Evolutionary conservation across 768 basidiomycete species (phyloP), one percentile per base, ranked within the genome.

Genomic region (Hysterangium stoloniferum): DNA sequence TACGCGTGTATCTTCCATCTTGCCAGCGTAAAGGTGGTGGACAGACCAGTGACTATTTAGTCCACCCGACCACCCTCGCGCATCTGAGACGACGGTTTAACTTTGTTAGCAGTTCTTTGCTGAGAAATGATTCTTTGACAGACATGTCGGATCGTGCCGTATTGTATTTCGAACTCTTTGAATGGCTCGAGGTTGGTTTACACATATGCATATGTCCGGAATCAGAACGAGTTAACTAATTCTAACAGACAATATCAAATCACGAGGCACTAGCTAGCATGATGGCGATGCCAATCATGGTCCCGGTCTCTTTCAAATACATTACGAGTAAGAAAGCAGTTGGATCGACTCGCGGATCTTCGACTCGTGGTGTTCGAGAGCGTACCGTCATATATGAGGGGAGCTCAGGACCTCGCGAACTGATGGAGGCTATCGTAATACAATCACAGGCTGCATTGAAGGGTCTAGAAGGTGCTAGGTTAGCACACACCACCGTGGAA

Each of bases 231-330:
- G n/a, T 24, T 24, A 13, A n/a, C n/a, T 12, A 3, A 9, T n/a
- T 20, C 15, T 49, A 27, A 2, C 52, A 96, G 93, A 91, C 88
- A 0, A 86, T 97, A 40, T 94, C 92, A 5, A 84, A 83, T 57
- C 93, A 96, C 55, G 94, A 95, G 71, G 86, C 90, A 4, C 68
- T 96, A 34, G 90, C 90, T 13, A 89, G 86, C 54, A 93, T 94
- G 86, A 89, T 95, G 80, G 91, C 89, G 1, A 95, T 94, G 90
- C 91, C 92, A 5, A 90, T 89, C 61, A 93, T 93, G 91, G 80
- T 82, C n/a, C 77, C 80, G 17, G 71, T 75, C 4, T 84, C 84
- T 17, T 75, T 80, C 45, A 85, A 84, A 61, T 69, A 74, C 5
- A 68, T 80, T n/a, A 70, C 71, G 3, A 69, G 78, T n/a, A 82